Evolutionary conservation across 208 protist species (phyloP).

Genomic region (Acanthamoeba sp.): DNA sequence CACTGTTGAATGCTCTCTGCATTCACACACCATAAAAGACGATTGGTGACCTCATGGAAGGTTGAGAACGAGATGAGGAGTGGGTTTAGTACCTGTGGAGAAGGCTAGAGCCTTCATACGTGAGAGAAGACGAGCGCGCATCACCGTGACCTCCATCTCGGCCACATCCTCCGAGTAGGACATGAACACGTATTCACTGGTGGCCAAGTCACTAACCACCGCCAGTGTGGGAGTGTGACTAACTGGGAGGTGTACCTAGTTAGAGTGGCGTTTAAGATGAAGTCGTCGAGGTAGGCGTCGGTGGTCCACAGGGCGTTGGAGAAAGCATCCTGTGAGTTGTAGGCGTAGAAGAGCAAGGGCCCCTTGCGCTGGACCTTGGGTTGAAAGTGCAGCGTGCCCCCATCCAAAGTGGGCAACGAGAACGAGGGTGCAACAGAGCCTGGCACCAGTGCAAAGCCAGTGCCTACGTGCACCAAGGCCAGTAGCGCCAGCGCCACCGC

Average conservation of each 20-base stretch:
- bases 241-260: not conserved
- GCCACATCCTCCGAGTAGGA: constrained; percentile 37
- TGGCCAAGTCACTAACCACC: not conserved
- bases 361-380: not conserved
- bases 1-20: not conserved
- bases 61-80: too few species aligned
- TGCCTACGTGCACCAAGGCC: too few species aligned
- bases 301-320: constrained; percentile 68
- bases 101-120: constrained; percentile 35
- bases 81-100: not conserved
- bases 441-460: not conserved
- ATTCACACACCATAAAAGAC: not conserved
- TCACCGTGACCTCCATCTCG: not conserved
- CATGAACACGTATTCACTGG: constrained; percentile 57
- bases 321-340: constrained; percentile 51
- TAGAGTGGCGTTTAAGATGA: not conserved
- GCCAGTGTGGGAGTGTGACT: not conserved
- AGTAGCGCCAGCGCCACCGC: not conserved
- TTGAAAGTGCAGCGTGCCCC: not conserved
- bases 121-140: not conserved
- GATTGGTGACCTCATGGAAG: too few species aligned
- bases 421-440: not conserved
- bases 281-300: constrained; percentile 64
- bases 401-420: constrained; percentile 1
- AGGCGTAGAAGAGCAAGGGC: constrained; percentile 47